Percentiles rank a stretch among this genome's conserved stretches.
Evolutionary conservation across 208 protist species (phyloP).

Genomic region (Acanthamoeba lenticulata): DNA sequence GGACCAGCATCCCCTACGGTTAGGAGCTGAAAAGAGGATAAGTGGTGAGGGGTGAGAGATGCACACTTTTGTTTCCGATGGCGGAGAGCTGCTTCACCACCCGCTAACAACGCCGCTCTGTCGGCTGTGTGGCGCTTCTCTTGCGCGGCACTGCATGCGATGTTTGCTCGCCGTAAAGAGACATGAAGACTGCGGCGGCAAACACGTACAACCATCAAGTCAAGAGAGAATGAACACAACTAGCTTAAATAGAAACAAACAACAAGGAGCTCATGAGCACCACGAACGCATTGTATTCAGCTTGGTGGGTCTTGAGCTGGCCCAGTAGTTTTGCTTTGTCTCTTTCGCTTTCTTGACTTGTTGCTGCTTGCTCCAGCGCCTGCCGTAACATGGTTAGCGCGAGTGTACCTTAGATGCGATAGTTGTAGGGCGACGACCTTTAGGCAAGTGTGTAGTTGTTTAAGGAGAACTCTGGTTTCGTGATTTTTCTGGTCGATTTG

Average conservation of each 20-base stretch:
- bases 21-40: neutral
- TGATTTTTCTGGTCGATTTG: neutral
- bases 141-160: neutral
- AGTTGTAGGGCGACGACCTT: neutral
- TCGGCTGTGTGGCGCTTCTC: neutral
- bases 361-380: neutral
- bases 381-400: neutral
- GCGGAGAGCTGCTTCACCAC: neutral
- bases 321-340: neutral
- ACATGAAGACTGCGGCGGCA: neutral
- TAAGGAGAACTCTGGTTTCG: neutral
- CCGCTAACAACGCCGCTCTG: neutral
- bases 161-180: neutral
- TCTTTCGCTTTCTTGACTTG: neutral
- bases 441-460: neutral
- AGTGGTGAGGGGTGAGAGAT: neutral
- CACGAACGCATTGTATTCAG: neutral
- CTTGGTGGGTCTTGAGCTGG: neutral
- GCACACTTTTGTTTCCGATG: neutral
- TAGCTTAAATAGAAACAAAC: no score
- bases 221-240: neutral
- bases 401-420: neutral
- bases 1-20: neutral
- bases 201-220: neutral
- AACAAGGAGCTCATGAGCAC: neutral